These are phyloP conservation scores for Fusarium chlamydosporum DNA, from an alignment of 2,329 filamentous ascomycete species.

Conservation along the genomic window DNA sequence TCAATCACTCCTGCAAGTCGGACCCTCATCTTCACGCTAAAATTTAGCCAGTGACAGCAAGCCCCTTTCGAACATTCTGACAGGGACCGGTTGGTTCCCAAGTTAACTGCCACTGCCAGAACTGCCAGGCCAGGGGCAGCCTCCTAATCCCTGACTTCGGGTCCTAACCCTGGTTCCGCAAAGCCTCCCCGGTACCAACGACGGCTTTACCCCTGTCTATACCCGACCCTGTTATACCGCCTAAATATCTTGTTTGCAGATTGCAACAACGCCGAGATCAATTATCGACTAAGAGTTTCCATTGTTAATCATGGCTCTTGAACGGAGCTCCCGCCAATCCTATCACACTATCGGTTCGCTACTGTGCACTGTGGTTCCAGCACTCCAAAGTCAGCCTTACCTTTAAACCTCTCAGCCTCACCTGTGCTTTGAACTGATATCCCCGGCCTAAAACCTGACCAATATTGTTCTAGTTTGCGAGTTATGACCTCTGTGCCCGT, in stretches of 20 bases:
- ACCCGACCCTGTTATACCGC: conserved; percentile 36
- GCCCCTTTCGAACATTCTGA: conserved; percentile 34
- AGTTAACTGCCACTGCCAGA: conserved; percentile 31
- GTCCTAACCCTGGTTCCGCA: conserved; percentile 37
- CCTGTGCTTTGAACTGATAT: conserved; percentile 1
- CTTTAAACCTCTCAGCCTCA: conserved; percentile 13
- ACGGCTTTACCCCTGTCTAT: conserved; percentile 38
- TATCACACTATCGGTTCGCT: conserved; percentile 19
- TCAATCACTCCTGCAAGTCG: conserved; percentile 10
- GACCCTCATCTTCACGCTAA: conserved; percentile 41
- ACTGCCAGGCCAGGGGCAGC: conserved; percentile 31
- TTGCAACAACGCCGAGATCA: conserved; percentile 27
- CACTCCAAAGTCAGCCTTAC: conserved; percentile 23
- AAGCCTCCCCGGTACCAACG: conserved; percentile 35
- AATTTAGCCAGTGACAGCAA: conserved; percentile 39
- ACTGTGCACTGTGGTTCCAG: conserved; percentile 9
- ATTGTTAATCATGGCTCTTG: conserved; percentile 25
- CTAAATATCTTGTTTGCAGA: conserved; percentile 34
- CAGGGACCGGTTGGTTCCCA: conserved; percentile 27
- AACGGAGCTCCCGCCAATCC: conserved; percentile 21
- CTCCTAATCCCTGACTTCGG: conserved; percentile 29
- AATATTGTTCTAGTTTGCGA: conserved; percentile 17
- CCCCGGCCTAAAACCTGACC: conserved; percentile 14
- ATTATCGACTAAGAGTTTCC: conserved; percentile 35
- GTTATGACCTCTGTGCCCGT: background rate